Conservation (phyloP, 441 rosid genomes). For the Eruca vesicaria region DNA sequence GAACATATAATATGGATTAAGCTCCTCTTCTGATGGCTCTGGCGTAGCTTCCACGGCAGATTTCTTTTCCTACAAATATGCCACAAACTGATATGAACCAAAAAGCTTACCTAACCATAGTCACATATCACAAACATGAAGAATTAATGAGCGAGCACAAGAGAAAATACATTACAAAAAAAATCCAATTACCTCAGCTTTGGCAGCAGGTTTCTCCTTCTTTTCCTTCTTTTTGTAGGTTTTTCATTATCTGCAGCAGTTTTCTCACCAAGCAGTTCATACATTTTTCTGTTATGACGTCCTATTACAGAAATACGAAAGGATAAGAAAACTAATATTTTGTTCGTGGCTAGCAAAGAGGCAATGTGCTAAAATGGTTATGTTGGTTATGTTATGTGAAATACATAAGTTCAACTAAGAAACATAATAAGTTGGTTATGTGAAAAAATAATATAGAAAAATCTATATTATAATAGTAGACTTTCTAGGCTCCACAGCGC, state of each 20-base stretch:
- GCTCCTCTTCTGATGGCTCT: slow-evolving; percentile 81
- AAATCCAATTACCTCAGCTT: slow-evolving; percentile 57
- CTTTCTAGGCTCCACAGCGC: no score
- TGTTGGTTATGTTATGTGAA: no score
- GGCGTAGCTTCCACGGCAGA: slow-evolving; percentile 45
- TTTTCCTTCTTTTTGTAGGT: slow-evolving; percentile 90
- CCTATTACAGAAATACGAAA: slow-evolving; percentile 40
- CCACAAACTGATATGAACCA: background rate
- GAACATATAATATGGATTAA: slow-evolving; percentile 79
- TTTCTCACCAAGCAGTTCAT: slow-evolving; percentile 83
- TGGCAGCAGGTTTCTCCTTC: slow-evolving; percentile 88
- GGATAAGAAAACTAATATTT: slow-evolving; percentile 15
- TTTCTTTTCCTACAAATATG: slow-evolving; percentile 50
- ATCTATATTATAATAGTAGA: no score
- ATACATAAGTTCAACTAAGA: slow-evolving; percentile 9
- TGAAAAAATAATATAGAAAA: background rate
- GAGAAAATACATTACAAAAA: background rate
- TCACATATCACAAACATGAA: background rate
- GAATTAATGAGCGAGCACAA: background rate
- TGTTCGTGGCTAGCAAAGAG: slow-evolving; percentile 8
- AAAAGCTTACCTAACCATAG: no score
- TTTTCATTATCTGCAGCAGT: slow-evolving; percentile 91
- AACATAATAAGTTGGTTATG: slow-evolving; percentile 3
- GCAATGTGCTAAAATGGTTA: background rate
- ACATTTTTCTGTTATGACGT: slow-evolving; percentile 66